These are phyloP conservation scores for Acanthamoeba castellanii DNA, from an alignment of 208 protist genomes.

Conservation along the genomic window DNA sequence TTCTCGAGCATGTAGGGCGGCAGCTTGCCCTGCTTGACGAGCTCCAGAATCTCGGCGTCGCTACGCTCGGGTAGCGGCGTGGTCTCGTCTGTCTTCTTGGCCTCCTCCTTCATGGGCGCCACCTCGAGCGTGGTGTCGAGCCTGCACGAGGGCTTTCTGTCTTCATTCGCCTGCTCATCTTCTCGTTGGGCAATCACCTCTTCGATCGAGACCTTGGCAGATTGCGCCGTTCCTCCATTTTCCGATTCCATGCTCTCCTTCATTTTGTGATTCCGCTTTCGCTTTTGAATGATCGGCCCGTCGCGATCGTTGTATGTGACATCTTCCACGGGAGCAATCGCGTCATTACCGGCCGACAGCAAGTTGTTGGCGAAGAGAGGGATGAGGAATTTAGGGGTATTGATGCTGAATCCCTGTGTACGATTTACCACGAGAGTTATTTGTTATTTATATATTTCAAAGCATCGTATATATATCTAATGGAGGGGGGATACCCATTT, in stretches of 20 bases:
- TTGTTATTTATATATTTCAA: not conserved
- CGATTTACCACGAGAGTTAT: not conserved
- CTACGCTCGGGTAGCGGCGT: slow-evolving; percentile 2
- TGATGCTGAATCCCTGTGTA: slow-evolving; percentile 79
- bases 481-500: not conserved
- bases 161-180: not conserved
- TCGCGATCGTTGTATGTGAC: slow-evolving; percentile 8
- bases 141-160: not conserved
- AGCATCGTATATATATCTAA: not conserved
- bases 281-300: slow-evolving; percentile 36
- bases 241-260: not conserved
- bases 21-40: slow-evolving; percentile 53
- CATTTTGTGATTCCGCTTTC: not conserved
- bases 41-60: slow-evolving; percentile 72
- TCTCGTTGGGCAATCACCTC: not conserved
- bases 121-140: slow-evolving; percentile 17
- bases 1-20: slow-evolving; percentile 72
- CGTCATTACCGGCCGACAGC: slow-evolving; percentile 78
- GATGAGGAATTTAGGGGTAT: slow-evolving; percentile 81
- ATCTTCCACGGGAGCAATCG: slow-evolving; percentile 60
- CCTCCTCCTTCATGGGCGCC: not conserved
- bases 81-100: not conserved
- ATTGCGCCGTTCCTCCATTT: not conserved
- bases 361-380: slow-evolving; percentile 83
- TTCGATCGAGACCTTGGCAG: not conserved